Conservation (phyloP, 1,139 yeast genomes). For the Suhomyces atakaporum region DNA sequence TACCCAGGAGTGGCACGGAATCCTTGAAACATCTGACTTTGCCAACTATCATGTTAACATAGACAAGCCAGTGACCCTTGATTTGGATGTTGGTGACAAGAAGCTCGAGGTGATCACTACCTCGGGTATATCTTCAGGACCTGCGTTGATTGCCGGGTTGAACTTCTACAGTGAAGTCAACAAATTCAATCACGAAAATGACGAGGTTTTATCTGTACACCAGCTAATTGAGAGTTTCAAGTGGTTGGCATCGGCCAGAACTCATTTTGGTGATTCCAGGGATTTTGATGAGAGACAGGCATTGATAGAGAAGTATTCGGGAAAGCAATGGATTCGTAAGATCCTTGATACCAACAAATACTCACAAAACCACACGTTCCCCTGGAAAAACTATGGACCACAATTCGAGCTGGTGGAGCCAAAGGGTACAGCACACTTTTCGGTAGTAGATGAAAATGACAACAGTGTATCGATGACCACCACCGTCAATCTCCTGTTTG, state of each 20-base stretch:
- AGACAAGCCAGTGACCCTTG: conserved; percentile 54
- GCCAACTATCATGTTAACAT: conserved; percentile 56
- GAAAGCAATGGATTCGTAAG: conserved; percentile 55
- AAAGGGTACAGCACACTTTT: conserved; percentile 87
- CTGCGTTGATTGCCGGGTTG: conserved; percentile 76
- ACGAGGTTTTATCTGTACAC: conserved; percentile 58
- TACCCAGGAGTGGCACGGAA: conserved; percentile 56
- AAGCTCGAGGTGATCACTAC: conserved; percentile 60
- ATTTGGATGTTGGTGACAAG: conserved; percentile 36
- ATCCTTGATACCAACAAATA: conserved; percentile 48
- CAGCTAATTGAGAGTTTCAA: conserved; percentile 83
- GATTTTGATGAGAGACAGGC: conserved; percentile 15
- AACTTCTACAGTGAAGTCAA: conserved; percentile 44
- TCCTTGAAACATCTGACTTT: conserved; percentile 65
- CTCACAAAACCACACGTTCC: conserved; percentile 56
- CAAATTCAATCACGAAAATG: conserved; percentile 20
- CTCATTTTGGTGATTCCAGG: conserved; percentile 71
- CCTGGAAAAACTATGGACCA: conserved; percentile 78
- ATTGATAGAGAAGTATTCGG: conserved; percentile 34
- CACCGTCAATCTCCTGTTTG: conserved; percentile 84
- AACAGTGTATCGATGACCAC: conserved; percentile 88
- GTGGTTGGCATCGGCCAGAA: conserved; percentile 86
- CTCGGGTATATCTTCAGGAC: conserved; percentile 82
- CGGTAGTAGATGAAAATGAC: conserved; percentile 67
- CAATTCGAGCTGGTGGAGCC: conserved; percentile 73